Conservation (phyloP, 2,329 filamentous ascomycete species). For the Pyricularia sp. region DNA sequence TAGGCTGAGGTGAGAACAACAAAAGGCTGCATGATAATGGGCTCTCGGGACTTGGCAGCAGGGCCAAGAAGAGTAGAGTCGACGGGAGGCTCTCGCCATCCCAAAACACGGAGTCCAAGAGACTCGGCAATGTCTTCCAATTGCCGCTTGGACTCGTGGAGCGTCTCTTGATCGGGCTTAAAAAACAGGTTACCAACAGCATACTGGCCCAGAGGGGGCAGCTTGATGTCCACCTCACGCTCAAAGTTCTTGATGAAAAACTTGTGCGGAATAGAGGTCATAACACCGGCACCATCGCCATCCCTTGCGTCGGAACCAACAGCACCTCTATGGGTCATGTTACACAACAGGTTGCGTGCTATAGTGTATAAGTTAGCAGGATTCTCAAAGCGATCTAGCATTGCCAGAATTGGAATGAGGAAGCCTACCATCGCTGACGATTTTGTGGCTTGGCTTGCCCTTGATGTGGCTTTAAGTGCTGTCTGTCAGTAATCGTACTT, state of each 20-base stretch:
- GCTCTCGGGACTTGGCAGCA: conserved; percentile 87
- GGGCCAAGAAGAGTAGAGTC: conserved; percentile 91
- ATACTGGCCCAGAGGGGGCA: conserved; percentile 87
- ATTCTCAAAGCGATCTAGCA: neutral
- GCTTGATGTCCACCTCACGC: conserved; percentile 76
- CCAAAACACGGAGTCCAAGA: conserved; percentile 80
- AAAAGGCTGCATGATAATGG: conserved; percentile 90
- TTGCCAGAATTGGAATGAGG: neutral
- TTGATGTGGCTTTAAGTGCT: conserved; percentile 71
- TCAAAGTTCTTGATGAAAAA: conserved; percentile 99
- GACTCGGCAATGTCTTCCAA: conserved; percentile 91
- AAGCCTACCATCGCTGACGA: conserved; percentile 86
- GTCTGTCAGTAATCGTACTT: conserved; percentile 7
- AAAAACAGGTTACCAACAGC: conserved; percentile 97
- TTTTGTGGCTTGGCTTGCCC: conserved; percentile 94
- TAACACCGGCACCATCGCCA: conserved; percentile 96
- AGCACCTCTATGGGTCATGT: conserved; percentile 99
- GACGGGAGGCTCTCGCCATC: conserved; percentile 91
- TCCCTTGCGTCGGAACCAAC: conserved; percentile 97
- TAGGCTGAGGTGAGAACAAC: conserved; percentile 82
- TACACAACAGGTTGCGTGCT: conserved; percentile 93
- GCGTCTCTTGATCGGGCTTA: conserved; percentile 85
- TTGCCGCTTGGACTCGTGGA: conserved; percentile 82
- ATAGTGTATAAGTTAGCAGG: neutral
- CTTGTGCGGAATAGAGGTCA: conserved; percentile 97